Evolutionary conservation across 306 rosid species (phyloP).

Genomic region (Casuarina equisetifolia): DNA sequence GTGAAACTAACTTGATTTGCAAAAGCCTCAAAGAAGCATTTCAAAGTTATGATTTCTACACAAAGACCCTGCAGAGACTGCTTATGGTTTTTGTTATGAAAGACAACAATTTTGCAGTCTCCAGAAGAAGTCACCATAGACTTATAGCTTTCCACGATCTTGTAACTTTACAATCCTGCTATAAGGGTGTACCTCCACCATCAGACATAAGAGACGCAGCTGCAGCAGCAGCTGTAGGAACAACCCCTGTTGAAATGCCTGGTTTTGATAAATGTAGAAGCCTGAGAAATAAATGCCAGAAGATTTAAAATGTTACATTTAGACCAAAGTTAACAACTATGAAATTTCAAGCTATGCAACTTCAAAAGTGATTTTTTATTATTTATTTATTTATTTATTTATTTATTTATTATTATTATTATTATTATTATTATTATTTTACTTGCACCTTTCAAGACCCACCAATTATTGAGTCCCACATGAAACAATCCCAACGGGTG

Average conservation of each 20-base stretch:
- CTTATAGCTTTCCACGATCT: background rate
- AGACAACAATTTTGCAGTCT: background rate
- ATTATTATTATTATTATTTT: background rate
- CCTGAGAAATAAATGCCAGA: slow-evolving; percentile 54
- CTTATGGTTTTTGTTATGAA: background rate
- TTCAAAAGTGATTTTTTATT: background rate
- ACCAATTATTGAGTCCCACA: background rate
- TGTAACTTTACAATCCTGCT: slow-evolving; percentile 23
- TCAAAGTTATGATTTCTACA: background rate
- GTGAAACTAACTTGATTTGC: background rate
- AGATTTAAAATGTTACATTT: slow-evolving; percentile 7
- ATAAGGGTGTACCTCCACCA: slow-evolving; percentile 76
- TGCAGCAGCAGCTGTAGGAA: slow-evolving; percentile 95
- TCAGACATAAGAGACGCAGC: slow-evolving; percentile 96
- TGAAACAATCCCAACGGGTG: background rate
- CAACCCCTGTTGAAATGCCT: slow-evolving; percentile 88
- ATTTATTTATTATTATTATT: no score
- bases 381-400: no score
- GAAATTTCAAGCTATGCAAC: slow-evolving; percentile 12
- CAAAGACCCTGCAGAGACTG: background rate
- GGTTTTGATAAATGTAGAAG: slow-evolving; percentile 94
- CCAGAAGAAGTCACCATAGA: background rate
- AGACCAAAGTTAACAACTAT: slow-evolving; percentile 9
- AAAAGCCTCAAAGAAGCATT: background rate
- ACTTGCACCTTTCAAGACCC: background rate